phyloP scores from a whole-genome alignment of 768 basidiomycete genomes.

The Lanmaoa rubissima region DNA sequence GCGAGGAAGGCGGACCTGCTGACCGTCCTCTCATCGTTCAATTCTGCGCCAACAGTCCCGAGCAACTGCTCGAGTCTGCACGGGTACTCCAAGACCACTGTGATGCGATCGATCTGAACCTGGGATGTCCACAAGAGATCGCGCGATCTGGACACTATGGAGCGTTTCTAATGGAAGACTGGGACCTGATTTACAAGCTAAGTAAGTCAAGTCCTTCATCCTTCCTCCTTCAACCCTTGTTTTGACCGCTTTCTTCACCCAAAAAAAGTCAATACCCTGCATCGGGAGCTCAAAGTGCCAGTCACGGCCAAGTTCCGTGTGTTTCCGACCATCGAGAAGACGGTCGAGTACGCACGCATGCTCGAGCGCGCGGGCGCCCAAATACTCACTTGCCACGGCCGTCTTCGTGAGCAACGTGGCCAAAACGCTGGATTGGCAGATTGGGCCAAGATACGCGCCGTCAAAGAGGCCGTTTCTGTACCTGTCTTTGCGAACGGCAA shows the following conservation, averaged over 20 bases:
- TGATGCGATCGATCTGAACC: conserved; percentile 93
- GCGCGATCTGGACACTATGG: conserved; percentile 87
- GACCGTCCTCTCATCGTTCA: conserved; percentile 90
- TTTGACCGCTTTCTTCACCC: neutral
- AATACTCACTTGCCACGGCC: conserved; percentile 91
- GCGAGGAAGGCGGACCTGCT: conserved; percentile 74
- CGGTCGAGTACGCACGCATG: conserved; percentile 94
- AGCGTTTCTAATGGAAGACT: conserved; percentile 90
- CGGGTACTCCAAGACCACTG: conserved; percentile 72
- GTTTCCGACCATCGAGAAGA: conserved; percentile 81
- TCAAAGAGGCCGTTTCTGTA: conserved; percentile 85
- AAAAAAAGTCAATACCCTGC: conserved; percentile 75
- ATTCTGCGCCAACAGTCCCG: conserved; percentile 91
- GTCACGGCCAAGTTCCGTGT: conserved; percentile 97
- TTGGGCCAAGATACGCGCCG: conserved; percentile 86
- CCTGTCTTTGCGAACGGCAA: conserved; percentile 99
- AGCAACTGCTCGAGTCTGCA: conserved; percentile 75
- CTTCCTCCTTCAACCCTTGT: neutral
- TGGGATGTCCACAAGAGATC: conserved; percentile 95
- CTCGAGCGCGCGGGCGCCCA: conserved; percentile 94
- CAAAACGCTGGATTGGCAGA: conserved; percentile 83
- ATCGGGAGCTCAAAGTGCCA: conserved; percentile 81
- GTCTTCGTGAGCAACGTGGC: conserved; percentile 88
- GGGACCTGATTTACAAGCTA: conserved; percentile 81
- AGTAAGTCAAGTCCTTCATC: conserved; percentile 44